Base-by-base conservation (phyloP, 208 protist species). In the Crithidia expoeki region DNA sequence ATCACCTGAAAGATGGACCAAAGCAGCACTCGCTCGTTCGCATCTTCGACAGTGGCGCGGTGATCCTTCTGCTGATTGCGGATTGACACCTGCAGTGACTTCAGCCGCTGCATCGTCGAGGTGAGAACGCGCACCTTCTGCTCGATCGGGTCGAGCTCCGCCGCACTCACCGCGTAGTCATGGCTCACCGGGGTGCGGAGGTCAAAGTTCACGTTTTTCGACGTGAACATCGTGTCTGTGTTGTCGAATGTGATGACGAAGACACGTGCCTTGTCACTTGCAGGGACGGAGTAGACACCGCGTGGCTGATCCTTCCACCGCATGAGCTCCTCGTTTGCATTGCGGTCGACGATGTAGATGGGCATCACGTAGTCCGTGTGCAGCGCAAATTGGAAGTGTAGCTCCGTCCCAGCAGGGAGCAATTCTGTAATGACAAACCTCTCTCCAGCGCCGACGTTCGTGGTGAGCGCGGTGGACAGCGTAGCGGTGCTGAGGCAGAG, bases 1-100 rank as follows among this genome's bases (percentile, higher is more conserved):
- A 89, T 11, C 2, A 89, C 73, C 58, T 96, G 88, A 64, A 94
- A 90, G 27, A 91, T 23, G 4, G 82, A 77, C 89, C 89, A 96
- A 55, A 82, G 40, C 32, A 95, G 63, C 40, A 95, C 71, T 0
- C 84, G 66, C 28, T 77, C 70, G 57, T 90, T 90, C 27, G 86
- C 60, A 12, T 77, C 61, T 63, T 95, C 84, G 14, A 93, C 85
- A 21, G 89, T 94, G 30, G 28, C 34, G 44, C 85, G 84, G 73
- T 96, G 92, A 40, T 81, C 59, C 69, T 75, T 77, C 74, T 96
- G 87, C 34, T 88, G 68, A 1, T 36, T 56, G 7, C 81, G 72
- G 16, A 96, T 70, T 2, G 55, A 32, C 38, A 79, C 25, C 80
- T 96, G 92, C 53, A 84, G 12, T 23, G n/a, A 63, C 67, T 86